Evolutionary conservation across 2,329 filamentous ascomycete genomes (phyloP).

Genomic region (Myriosclerotinia duriaeana): DNA sequence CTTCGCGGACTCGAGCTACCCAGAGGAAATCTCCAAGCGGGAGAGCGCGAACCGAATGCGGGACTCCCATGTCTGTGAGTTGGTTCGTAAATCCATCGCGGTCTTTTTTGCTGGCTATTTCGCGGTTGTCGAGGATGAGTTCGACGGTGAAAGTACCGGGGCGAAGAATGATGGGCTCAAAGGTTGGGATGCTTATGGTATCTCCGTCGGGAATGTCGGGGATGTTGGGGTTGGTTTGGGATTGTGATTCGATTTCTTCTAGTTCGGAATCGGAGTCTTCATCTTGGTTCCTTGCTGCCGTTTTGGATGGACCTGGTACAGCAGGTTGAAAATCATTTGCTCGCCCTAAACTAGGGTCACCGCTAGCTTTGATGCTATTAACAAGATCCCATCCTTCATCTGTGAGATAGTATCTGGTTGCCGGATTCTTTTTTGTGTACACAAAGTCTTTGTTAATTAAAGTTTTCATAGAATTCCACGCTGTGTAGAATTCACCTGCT

Average conservation of each 20-base stretch:
- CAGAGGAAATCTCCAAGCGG: slow-evolving; percentile 76
- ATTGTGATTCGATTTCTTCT: background rate
- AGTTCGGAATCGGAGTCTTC: slow-evolving; percentile 25
- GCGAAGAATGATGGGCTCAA: slow-evolving; percentile 60
- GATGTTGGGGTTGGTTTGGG: background rate
- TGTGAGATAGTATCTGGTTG: slow-evolving; percentile 67
- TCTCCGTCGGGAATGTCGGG: slow-evolving; percentile 35
- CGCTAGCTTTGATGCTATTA: slow-evolving; percentile 57
- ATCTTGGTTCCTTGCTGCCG: background rate
- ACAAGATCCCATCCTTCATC: slow-evolving; percentile 78
- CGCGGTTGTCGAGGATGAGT: slow-evolving; percentile 71
- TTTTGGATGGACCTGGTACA: background rate
- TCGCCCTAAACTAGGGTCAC: slow-evolving; percentile 30
- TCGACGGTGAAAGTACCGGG: slow-evolving; percentile 70
- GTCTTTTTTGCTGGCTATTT: slow-evolving; percentile 70
- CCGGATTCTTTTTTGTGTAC: slow-evolving; percentile 66
- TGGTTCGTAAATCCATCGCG: slow-evolving; percentile 72
- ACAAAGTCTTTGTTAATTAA: slow-evolving; percentile 72
- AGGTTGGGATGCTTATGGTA: slow-evolving; percentile 38
- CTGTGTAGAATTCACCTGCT: slow-evolving; percentile 70
- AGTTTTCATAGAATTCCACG: slow-evolving; percentile 81
- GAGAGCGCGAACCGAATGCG: slow-evolving; percentile 56
- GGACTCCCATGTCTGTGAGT: slow-evolving; percentile 57
- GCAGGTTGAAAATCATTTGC: slow-evolving; percentile 27
- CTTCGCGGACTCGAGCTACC: slow-evolving; percentile 67